Evolutionary conservation across 225 moss, liverwort and hornwort genomes (phyloP), one percentile per base, ranked within the genome.

Genomic region (Polytrichum commune): DNA sequence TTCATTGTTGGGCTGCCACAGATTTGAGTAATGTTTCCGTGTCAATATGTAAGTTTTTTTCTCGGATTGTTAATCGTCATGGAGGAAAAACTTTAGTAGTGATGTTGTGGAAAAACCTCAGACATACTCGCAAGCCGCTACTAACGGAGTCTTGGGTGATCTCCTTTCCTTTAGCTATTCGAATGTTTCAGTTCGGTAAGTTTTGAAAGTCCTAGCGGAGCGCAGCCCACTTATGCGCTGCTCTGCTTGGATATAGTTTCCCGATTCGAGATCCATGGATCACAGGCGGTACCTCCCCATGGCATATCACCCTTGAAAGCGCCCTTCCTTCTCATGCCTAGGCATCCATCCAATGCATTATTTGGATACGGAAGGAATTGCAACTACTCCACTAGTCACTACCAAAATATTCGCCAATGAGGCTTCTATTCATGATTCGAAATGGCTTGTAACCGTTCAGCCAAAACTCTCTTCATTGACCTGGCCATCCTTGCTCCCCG

Each of bases 211-310:
- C 32, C 65, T 19, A 35, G 16, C 26, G 24, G 22, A 71, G 53
- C 62, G 66, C 74, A 64, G 29, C 54, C 57, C 76, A 65, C 64
- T 76, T 58, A 76, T 76, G 76, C 25, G 13, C 26, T 19, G 63
- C 62, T 62, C 30, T 25, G 70, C 70, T 69, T 70, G 64, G 64
- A 70, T 74, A 74, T 22, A 57, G 57, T 74, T 69, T 69, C 54
- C 54, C 56, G 32, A 74, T 74, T 67, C 61, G 66, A 75, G 71
- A 79, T 66, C 65, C 75, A 80, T 75, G 71, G 75, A 80, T 80
- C 66, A 67, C 27, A 72, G 22, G 75, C 35, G 32, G 62, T 75
- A 67, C 68, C 75, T 76, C 64, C 63, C 72, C 68, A 76, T 80
- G 72, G 72, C 63, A 55, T 72, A 76, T 80, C 24, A 28, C 55